Evolutionary conservation across 2,329 filamentous ascomycete species (phyloP).

Genomic region (Fusarium veterinarium): DNA sequence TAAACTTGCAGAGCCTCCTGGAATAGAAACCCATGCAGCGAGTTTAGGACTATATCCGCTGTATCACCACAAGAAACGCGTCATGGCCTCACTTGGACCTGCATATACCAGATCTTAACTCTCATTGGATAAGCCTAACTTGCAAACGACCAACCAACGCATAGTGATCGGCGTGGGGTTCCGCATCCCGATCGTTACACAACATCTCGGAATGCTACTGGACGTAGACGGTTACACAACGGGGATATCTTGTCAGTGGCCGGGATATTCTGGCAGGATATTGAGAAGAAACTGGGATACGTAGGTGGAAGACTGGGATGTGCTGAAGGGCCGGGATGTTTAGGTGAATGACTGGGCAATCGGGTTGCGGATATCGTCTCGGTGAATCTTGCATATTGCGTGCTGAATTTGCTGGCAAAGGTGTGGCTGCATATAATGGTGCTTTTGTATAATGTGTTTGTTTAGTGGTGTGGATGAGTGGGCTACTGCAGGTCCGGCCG

Average conservation of each 20-base stretch:
- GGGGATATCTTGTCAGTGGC: neutral
- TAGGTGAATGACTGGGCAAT: neutral
- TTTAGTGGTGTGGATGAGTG: neutral
- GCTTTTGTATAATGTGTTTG: neutral
- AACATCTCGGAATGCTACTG: constrained; percentile 4
- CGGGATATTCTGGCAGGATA: neutral
- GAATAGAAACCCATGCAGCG: neutral
- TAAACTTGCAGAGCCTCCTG: neutral
- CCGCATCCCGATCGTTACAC: constrained; percentile 24
- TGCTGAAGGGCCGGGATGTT: neutral
- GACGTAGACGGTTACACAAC: neutral
- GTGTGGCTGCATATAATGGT: constrained; percentile 15
- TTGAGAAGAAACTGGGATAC: neutral
- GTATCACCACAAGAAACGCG: neutral
- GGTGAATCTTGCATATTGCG: neutral
- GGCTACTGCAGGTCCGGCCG: constrained; percentile 40
- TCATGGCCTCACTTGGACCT: neutral
- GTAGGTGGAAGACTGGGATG: neutral
- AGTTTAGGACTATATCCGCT: neutral
- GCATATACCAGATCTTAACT: neutral
- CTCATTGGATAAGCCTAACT: neutral
- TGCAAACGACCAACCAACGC: neutral
- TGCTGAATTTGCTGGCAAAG: neutral
- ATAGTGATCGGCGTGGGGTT: neutral
- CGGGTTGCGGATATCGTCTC: constrained; percentile 14